phyloP scores from a whole-genome alignment of 2,329 filamentous ascomycete genomes.

The Epichloe scottii region DNA sequence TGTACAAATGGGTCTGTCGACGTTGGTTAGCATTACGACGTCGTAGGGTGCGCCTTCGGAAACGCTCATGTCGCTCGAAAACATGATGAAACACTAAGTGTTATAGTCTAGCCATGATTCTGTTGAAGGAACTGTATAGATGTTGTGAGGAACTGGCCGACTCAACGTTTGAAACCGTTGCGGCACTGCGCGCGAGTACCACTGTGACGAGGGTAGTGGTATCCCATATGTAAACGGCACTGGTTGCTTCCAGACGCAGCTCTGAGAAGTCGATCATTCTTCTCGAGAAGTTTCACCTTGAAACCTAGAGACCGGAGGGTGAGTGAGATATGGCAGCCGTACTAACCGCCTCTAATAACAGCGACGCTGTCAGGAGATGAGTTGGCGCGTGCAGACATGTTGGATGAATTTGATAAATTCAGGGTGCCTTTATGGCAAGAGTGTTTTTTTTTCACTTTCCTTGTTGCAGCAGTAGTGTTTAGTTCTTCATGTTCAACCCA shows the following conservation, averaged over 20 bases:
- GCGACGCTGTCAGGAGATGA: neutral
- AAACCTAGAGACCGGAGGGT: neutral
- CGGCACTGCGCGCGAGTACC: neutral
- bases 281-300: neutral
- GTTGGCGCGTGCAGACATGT: too few relatives aligned
- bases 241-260: neutral
- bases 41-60: neutral
- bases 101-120: neutral
- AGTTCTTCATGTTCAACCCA: too few relatives aligned
- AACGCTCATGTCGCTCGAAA: neutral
- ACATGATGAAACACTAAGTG: neutral
- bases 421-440: too few relatives aligned
- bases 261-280: neutral
- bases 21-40: neutral
- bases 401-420: too few relatives aligned
- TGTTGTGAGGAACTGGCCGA: neutral
- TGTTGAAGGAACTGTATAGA: neutral
- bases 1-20: neutral
- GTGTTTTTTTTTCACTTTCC: too few relatives aligned
- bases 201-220: neutral
- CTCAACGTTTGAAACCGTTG: neutral
- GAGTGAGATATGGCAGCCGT: neutral
- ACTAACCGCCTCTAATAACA: neutral
- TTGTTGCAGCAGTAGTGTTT: too few relatives aligned
- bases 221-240: neutral